Evolutionary conservation across 2,329 filamentous ascomycete species (phyloP).

Genomic region (Diaporthe citriasiana): DNA sequence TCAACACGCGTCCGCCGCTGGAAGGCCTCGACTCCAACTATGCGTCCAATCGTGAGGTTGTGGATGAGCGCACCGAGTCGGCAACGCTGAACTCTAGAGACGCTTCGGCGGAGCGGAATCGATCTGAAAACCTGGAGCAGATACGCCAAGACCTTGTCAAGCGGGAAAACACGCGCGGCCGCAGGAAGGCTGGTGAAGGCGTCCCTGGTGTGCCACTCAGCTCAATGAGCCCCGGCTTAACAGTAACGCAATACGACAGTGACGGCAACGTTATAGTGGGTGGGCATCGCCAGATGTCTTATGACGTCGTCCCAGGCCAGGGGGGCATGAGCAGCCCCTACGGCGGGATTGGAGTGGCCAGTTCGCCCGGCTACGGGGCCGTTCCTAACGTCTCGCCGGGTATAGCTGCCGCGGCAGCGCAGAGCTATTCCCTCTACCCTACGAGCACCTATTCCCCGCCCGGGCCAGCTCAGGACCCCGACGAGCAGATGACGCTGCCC

Average conservation of each 20-base stretch:
- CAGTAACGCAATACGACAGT: conserved; percentile 38
- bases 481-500: conserved; percentile 19
- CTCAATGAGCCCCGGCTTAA: conserved; percentile 31
- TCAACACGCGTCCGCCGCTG: conserved; percentile 42
- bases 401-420: conserved; percentile 35
- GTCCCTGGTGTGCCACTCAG: conserved; percentile 29
- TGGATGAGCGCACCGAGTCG: conserved; percentile 16
- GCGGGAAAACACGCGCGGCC: conserved; percentile 38
- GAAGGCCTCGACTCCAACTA: conserved; percentile 34
- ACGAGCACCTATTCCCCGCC: conserved; percentile 28
- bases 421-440: conserved; percentile 38
- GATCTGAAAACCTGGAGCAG: conserved; percentile 38
- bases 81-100: conserved; percentile 40
- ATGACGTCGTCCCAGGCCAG: conserved; percentile 37
- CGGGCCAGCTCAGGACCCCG: neutral
- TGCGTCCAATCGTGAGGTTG: conserved; percentile 32
- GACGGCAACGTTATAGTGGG: conserved; percentile 16
- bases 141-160: conserved; percentile 38
- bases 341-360: conserved; percentile 17
- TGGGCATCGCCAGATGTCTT: conserved; percentile 30
- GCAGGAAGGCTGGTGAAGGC: conserved; percentile 39
- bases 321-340: conserved; percentile 31
- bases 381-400: conserved; percentile 30
- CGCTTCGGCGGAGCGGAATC: conserved; percentile 27
- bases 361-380: neutral